A percentile compares a stretch with the other conserved stretches of the same genome.
These are phyloP conservation scores for Galerina sulciceps DNA, from an alignment of 768 basidiomycete species.

Conservation along the genomic window DNA sequence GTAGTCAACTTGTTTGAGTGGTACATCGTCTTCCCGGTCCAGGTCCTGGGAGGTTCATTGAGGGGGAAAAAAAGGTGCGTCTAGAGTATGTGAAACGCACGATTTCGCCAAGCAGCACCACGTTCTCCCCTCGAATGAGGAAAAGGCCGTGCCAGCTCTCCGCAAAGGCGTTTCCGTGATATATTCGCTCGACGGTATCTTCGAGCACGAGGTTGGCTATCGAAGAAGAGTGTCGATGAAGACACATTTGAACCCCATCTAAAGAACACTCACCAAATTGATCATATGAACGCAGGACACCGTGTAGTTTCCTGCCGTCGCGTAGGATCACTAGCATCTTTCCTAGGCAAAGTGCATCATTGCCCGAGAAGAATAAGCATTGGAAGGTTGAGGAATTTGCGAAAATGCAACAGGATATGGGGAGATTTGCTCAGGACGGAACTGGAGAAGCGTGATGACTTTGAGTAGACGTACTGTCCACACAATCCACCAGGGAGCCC, in stretches of 20 bases:
- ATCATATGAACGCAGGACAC: conserved; percentile 96
- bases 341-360: conserved; percentile 59
- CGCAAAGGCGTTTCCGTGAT: conserved; percentile 85
- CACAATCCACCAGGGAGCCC: conserved; percentile 97
- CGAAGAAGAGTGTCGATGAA: conserved; percentile 5
- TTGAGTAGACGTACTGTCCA: conserved; percentile 95
- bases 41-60: conserved; percentile 66
- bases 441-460: conserved; percentile 51
- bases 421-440: conserved; percentile 50
- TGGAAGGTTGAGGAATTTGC: conserved; percentile 3
- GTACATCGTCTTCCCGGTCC: conserved; percentile 89
- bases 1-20: conserved; percentile 76
- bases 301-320: conserved; percentile 95
- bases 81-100: conserved; percentile 52
- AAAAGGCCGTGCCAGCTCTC: conserved; percentile 90
- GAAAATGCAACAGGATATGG: conserved; percentile 25
- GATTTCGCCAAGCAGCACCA: conserved; percentile 95
- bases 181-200: conserved; percentile 94
- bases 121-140: conserved; percentile 97
- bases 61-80: conserved; percentile 2
- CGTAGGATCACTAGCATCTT: conserved; percentile 98
- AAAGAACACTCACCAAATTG: conserved; percentile 82
- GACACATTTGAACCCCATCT: neutral
- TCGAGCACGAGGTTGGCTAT: conserved; percentile 97
- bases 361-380: conserved; percentile 7